These are phyloP conservation scores for Kalanchoe fedtschenkoi DNA, from an alignment of 164 flowering plant species.

Conservation along the genomic window DNA sequence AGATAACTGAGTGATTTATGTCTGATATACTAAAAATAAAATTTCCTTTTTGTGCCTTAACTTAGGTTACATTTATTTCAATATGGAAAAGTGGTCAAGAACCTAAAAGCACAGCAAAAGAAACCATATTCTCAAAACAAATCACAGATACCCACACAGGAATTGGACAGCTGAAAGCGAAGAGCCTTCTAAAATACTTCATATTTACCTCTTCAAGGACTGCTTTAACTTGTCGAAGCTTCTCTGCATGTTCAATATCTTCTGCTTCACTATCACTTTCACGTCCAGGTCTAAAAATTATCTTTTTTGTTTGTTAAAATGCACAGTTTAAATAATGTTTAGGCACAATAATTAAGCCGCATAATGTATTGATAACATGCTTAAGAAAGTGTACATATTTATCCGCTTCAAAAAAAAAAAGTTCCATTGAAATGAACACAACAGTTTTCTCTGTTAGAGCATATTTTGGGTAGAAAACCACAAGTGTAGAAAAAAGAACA, in stretches of 20 bases:
- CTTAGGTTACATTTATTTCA: not conserved
- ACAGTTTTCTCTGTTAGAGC: not conserved
- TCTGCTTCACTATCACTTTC: conserved; percentile 99
- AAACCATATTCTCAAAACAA: not conserved
- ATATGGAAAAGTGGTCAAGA: too few relatives aligned
- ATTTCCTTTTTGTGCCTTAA: not conserved
- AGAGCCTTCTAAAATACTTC: not conserved
- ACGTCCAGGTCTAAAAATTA: conserved; percentile 59
- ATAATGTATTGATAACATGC: too few relatives aligned
- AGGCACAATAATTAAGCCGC: not conserved
- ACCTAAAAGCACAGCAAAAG: not conserved
- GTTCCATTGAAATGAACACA: not conserved
- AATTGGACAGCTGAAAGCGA: not conserved
- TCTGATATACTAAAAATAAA: too few relatives aligned
- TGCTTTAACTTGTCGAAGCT: conserved; percentile 99
- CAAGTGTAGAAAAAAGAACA: not conserved
- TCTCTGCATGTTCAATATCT: conserved; percentile 96
- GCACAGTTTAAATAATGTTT: not conserved
- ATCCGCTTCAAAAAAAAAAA: not conserved
- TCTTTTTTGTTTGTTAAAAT: not conserved
- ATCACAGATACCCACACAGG: not conserved
- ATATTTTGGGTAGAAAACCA: not conserved
- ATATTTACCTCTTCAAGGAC: conserved; percentile 91
- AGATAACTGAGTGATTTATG: not conserved
- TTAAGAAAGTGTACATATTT: too few relatives aligned